phyloP scores from a whole-genome alignment of 495 filamentous ascomycete species.

The Parmelia sp. region DNA sequence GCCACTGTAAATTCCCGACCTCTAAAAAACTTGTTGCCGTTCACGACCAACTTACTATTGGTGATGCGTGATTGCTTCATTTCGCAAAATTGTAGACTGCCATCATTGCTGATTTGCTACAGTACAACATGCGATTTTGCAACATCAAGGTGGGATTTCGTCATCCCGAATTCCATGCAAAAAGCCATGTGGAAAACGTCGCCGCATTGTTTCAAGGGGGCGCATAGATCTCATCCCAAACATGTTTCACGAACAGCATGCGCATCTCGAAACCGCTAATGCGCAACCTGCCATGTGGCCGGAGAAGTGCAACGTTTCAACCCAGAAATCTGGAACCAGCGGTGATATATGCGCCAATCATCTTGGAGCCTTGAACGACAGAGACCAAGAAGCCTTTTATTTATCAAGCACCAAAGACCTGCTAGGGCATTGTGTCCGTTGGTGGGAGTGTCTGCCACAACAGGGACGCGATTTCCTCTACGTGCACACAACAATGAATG shows the following conservation, averaged over 20 bases:
- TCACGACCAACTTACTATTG: background rate
- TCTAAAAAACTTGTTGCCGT: background rate
- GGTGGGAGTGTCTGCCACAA: too few species aligned
- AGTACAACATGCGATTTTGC: too few species aligned
- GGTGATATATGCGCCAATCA: background rate
- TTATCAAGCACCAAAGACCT: too few species aligned
- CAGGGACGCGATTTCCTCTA: too few species aligned
- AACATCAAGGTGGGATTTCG: background rate
- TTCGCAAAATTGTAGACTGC: background rate
- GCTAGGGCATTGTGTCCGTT: too few species aligned
- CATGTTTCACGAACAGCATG: background rate
- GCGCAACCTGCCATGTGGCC: background rate
- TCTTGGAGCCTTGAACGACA: background rate
- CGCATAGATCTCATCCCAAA: background rate
- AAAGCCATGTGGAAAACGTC: background rate
- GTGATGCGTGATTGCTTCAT: background rate
- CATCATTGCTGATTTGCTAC: background rate
- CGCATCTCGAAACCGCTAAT: background rate
- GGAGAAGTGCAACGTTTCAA: background rate
- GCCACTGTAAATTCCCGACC: background rate
- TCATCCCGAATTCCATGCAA: background rate
- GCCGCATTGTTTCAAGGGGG: background rate
- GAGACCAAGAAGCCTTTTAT: background rate
- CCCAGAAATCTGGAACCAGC: background rate
- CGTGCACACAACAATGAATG: too few species aligned